Percentiles rank a stretch among this genome's conserved stretches.
phyloP scores from a whole-genome alignment of 2,329 filamentous ascomycete species.

The Immersiporthe knoxdaviesiana region DNA sequence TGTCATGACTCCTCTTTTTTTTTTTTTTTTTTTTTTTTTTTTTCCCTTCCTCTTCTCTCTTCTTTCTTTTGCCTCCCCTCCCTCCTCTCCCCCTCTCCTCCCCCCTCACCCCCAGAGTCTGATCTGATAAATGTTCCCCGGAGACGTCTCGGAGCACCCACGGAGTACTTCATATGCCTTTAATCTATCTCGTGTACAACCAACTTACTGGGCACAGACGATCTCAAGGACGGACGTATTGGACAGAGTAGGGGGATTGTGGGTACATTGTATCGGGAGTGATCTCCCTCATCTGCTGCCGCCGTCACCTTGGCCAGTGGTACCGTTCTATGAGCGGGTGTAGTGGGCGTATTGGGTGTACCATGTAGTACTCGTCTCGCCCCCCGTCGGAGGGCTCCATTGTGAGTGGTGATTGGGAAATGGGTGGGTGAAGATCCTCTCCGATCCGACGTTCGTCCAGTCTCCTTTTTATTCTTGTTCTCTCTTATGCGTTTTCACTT shows the following conservation, averaged over 20 bases:
- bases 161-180: constrained; percentile 14
- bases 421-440: constrained; percentile 5
- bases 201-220: constrained; percentile 3
- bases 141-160: constrained; percentile 11
- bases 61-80: neutral
- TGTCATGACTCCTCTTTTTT: neutral
- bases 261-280: neutral
- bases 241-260: neutral
- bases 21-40: neutral
- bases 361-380: neutral
- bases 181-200: constrained; percentile 28
- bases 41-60: neutral
- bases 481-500: neutral
- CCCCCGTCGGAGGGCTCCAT: neutral
- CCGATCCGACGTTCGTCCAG: constrained; percentile 24
- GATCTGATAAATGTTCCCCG: neutral
- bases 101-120: neutral
- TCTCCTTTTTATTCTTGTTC: constrained; percentile 16
- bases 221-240: neutral
- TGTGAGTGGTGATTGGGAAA: constrained; percentile 8
- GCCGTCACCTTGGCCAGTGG: neutral
- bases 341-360: neutral
- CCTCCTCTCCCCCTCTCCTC: neutral
- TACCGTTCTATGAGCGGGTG: neutral
- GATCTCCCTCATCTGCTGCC: neutral